Conservation (phyloP, 225 moss, liverwort and hornwort species). For the Asterella californica region DNA sequence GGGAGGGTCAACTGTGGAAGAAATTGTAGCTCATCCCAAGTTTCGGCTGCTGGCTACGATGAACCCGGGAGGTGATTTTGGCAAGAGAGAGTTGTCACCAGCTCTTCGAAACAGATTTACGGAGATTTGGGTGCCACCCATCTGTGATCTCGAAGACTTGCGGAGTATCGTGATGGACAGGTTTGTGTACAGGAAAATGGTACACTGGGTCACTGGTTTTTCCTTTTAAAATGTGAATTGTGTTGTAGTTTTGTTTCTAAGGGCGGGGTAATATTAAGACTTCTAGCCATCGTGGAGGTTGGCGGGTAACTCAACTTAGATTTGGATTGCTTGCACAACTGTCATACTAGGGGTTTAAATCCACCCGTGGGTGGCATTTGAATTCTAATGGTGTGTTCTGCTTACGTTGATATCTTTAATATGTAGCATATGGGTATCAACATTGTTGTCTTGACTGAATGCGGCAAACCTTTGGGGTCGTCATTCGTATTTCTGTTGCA, state of each 20-base stretch:
- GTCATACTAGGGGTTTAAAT: background rate
- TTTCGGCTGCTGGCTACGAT: slow-evolving; percentile 89
- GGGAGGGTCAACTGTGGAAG: slow-evolving; percentile 79
- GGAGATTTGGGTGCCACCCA: slow-evolving; percentile 94
- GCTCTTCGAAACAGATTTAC: slow-evolving; percentile 93
- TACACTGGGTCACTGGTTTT: background rate
- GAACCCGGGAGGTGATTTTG: slow-evolving; percentile 98
- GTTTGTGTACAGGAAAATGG: slow-evolving; percentile 27
- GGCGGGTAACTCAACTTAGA: background rate
- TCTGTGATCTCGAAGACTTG: slow-evolving; percentile 66
- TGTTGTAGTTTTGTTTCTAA: background rate
- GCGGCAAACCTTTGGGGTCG: background rate
- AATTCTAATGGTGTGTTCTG: background rate
- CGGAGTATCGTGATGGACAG: slow-evolving; percentile 78
- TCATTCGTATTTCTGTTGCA: slow-evolving; percentile 18
- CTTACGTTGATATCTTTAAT: background rate
- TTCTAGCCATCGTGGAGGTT: background rate
- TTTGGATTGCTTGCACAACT: background rate
- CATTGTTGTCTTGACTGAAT: background rate
- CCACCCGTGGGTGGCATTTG: background rate
- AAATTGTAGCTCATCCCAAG: slow-evolving; percentile 56
- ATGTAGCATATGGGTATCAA: background rate
- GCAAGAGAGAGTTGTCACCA: slow-evolving; percentile 94
- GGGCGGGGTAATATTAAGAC: too few species aligned
- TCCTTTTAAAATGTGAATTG: background rate